Conservation (phyloP, 257 asterid species). For the Gynochthodes officinalis region DNA sequence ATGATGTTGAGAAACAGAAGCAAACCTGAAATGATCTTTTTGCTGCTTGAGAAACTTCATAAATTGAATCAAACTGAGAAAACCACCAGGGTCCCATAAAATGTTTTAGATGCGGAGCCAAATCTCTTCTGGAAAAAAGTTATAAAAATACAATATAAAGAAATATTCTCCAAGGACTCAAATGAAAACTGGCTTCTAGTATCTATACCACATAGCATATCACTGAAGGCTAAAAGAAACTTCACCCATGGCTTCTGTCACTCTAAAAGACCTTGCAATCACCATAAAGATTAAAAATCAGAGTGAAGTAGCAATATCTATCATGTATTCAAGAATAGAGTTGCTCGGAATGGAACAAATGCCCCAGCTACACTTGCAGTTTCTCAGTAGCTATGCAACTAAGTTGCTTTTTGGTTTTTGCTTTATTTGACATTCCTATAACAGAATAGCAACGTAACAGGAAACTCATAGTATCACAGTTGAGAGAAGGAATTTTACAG, state of each 20-base stretch:
- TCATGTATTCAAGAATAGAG: background rate
- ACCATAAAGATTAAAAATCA: background rate
- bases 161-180: constrained; percentile 2
- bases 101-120: constrained; percentile 88
- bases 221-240: constrained; percentile 4
- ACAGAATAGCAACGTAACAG: background rate
- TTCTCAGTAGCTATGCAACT: background rate
- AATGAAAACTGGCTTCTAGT: background rate
- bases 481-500: background rate
- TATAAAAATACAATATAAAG: constrained; percentile 12
- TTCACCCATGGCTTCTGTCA: background rate
- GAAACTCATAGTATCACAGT: background rate
- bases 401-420: background rate
- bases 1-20: constrained; percentile 12
- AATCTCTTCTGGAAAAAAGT: constrained; percentile 67
- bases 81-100: constrained; percentile 99
- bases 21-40: constrained; percentile 90
- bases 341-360: background rate
- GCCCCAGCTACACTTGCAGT: background rate
- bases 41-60: constrained; percentile 95
- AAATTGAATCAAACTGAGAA: constrained; percentile 87
- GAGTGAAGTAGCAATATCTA: background rate
- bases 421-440: background rate
- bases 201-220: background rate
- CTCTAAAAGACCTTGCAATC: background rate